phyloP scores from a whole-genome alignment of 306 rosid species.

The Castanea sativa region DNA sequence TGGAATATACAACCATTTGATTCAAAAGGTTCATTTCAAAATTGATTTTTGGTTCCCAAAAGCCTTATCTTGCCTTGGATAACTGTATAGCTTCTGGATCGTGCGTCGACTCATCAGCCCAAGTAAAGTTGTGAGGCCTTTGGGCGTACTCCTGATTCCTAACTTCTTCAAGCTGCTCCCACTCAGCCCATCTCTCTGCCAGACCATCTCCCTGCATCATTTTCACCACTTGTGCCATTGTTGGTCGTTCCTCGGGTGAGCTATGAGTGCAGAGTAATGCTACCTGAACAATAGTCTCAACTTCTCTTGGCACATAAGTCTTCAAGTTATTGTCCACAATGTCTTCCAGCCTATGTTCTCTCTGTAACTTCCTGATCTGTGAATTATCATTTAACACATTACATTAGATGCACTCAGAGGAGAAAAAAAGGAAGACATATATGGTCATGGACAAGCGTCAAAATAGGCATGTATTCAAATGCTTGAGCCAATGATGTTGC shows the following conservation, averaged over 20 bases:
- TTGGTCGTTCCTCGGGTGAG: conserved; percentile 71
- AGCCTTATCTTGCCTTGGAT: conserved; percentile 61
- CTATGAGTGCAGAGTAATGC: conserved; percentile 82
- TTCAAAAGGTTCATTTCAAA: conserved; percentile 25
- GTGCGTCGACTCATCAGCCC: conserved; percentile 76
- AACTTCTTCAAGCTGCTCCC: conserved; percentile 67
- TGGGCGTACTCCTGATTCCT: conserved; percentile 50
- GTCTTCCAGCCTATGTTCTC: conserved; percentile 74
- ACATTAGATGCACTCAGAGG: background rate
- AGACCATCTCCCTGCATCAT: conserved; percentile 66
- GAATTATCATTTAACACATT: background rate
- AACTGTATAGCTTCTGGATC: conserved; percentile 90
- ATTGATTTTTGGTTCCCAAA: conserved; percentile 5
- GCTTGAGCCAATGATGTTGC: no score
- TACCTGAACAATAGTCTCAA: conserved; percentile 62
- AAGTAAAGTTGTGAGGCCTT: conserved; percentile 59
- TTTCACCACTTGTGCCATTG: conserved; percentile 63
- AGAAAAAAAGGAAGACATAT: background rate
- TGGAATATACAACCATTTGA: background rate
- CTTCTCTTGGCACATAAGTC: conserved; percentile 57
- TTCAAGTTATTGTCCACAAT: conserved; percentile 71
- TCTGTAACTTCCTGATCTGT: conserved; percentile 72
- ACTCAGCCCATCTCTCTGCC: conserved; percentile 79
- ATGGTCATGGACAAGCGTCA: background rate
- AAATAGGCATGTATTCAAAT: no score